phyloP scores from a whole-genome alignment of 192 early-diverging fungal genomes.

The Lobulomyces angularis region DNA sequence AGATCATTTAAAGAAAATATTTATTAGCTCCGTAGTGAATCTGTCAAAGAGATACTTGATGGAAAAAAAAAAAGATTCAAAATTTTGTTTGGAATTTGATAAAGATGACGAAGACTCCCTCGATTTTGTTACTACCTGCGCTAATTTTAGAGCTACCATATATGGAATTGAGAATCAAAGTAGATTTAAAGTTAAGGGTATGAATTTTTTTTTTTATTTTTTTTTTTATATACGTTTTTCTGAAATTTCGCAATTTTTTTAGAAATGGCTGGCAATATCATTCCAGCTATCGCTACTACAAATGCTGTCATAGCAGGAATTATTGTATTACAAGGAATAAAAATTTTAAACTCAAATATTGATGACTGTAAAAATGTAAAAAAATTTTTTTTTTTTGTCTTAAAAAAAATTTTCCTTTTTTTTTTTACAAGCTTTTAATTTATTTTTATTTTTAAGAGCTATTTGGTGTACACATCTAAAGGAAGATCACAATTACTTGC shows the following conservation, averaged over 20 bases:
- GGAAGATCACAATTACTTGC: too few relatives aligned
- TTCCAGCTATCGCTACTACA: constrained; percentile 95
- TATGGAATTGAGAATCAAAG: constrained; percentile 72
- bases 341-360: too few relatives aligned
- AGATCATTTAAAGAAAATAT: constrained; percentile 1
- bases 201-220: too few relatives aligned
- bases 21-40: constrained; percentile 2
- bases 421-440: too few relatives aligned
- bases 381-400: too few relatives aligned
- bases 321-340: constrained; percentile 79
- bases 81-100: constrained; percentile 64
- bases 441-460: too few relatives aligned
- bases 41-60: constrained; percentile 36
- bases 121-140: constrained; percentile 85
- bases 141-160: constrained; percentile 72
- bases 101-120: constrained; percentile 90
- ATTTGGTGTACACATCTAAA: too few relatives aligned
- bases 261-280: constrained; percentile 99
- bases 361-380: too few relatives aligned
- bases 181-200: constrained; percentile 79
- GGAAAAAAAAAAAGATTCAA: constrained; percentile 28
- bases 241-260: constrained; percentile 7
- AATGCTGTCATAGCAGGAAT: constrained; percentile 93
- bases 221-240: too few relatives aligned
- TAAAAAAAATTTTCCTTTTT: too few relatives aligned